A percentile compares a stretch with the other conserved stretches of the same genome.
Evolutionary conservation across 2,329 filamentous ascomycete species (phyloP).

Genomic region (Fusarium armeniacum): DNA sequence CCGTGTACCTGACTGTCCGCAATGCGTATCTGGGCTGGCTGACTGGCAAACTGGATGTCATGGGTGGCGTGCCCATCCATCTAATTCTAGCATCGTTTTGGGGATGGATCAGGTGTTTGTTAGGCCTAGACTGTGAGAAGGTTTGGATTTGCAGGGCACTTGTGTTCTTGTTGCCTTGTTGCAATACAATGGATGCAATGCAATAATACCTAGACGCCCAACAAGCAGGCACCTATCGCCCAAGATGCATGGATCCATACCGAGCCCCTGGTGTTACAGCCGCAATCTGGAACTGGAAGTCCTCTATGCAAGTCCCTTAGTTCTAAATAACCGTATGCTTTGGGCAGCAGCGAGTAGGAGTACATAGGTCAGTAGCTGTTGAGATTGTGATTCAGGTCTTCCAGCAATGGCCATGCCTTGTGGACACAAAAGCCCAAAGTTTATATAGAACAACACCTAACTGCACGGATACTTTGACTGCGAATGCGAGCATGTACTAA

Average conservation of each 20-base stretch:
- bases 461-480: not conserved
- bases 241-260: slow-evolving; percentile 26
- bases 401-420: not conserved
- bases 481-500: not conserved
- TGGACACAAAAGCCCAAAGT: not conserved
- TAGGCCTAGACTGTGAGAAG: slow-evolving; percentile 39
- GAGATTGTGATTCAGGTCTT: slow-evolving; percentile 2
- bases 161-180: slow-evolving; percentile 3
- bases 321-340: slow-evolving; percentile 6
- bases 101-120: slow-evolving; percentile 45
- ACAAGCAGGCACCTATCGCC: slow-evolving; percentile 30
- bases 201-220: slow-evolving; percentile 34
- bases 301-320: slow-evolving; percentile 33
- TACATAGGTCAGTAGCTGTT: not conserved
- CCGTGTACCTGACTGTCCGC: slow-evolving; percentile 3
- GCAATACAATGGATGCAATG: not conserved
- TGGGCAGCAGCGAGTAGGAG: not conserved
- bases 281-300: slow-evolving; percentile 25
- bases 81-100: slow-evolving; percentile 39
- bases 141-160: slow-evolving; percentile 23
- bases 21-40: not conserved
- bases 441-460: not conserved
- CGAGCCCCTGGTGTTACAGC: slow-evolving; percentile 35
- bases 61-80: slow-evolving; percentile 32
- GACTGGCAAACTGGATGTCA: slow-evolving; percentile 7